Conservation (phyloP, 768 basidiomycete species). For the Lentinula sp. region DNA sequence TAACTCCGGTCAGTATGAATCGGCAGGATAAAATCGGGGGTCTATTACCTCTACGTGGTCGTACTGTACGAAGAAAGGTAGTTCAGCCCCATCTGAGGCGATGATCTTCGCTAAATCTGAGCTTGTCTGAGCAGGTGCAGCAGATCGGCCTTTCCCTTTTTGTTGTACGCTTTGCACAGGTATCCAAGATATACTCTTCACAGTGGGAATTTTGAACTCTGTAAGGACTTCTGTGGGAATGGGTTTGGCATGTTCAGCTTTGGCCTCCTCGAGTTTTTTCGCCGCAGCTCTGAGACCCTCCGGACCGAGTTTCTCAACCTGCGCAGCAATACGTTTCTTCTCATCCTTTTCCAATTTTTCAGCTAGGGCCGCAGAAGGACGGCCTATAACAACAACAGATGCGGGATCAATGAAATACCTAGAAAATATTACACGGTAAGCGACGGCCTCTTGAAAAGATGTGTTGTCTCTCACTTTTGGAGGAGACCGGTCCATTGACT, state of each 20-base stretch:
- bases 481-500: conserved; percentile 75
- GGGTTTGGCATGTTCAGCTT: conserved; percentile 76
- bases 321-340: conserved; percentile 66
- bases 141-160: conserved; percentile 40
- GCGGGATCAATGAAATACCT: conserved; percentile 79
- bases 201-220: conserved; percentile 86
- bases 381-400: conserved; percentile 74
- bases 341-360: conserved; percentile 78
- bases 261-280: conserved; percentile 70
- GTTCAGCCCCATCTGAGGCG: conserved; percentile 52
- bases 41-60: conserved; percentile 77
- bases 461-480: conserved; percentile 44
- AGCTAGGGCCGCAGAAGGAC: conserved; percentile 80
- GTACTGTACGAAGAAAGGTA: conserved; percentile 91
- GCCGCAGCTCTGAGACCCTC: conserved; percentile 72
- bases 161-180: conserved; percentile 64
- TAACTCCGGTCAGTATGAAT: conserved; percentile 22
- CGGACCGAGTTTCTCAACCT: conserved; percentile 66
- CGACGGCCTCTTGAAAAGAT: conserved; percentile 3
- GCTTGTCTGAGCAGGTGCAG: conserved; percentile 16
- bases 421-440: neutral
- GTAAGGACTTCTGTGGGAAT: conserved; percentile 80
- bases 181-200: conserved; percentile 91
- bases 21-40: neutral
- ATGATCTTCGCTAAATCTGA: conserved; percentile 57